A percentile compares a stretch with the other conserved stretches of the same genome.
Evolutionary conservation across 768 basidiomycete genomes (phyloP).

Genomic region (Auricularia cornea): DNA sequence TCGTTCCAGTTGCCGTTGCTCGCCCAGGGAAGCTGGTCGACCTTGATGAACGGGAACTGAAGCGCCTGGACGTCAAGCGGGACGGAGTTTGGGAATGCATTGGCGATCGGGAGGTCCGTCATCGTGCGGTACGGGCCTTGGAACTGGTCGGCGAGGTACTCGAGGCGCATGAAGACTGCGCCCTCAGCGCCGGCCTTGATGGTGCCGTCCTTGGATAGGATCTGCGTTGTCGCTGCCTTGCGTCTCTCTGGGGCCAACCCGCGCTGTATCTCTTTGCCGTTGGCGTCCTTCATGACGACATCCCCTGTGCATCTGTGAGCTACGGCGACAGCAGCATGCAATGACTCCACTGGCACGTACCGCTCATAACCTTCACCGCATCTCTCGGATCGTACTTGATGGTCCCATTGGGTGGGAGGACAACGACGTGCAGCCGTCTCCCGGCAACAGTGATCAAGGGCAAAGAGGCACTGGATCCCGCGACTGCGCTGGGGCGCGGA

Average conservation of each 20-base stretch:
- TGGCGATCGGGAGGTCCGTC: conserved; percentile 13
- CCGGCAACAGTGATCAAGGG: conserved; percentile 14
- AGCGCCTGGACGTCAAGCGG: conserved; percentile 13
- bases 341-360: no score
- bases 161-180: conserved; percentile 10
- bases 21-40: conserved; percentile 20
- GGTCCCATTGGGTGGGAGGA: conserved; percentile 11
- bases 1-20: conserved; percentile 12
- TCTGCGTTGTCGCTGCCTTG: neutral
- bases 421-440: conserved; percentile 13
- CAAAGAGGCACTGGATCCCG: conserved; percentile 5
- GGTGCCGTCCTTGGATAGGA: neutral
- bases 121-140: conserved; percentile 15
- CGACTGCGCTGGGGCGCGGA: conserved; percentile 11
- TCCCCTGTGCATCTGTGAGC: neutral
- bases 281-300: neutral
- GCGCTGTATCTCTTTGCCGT: neutral
- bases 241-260: neutral
- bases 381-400: no score
- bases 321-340: neutral
- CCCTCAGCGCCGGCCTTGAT: conserved; percentile 8
- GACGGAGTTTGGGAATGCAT: conserved; percentile 10
- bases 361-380: no score
- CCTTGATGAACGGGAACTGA: conserved; percentile 19
- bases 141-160: conserved; percentile 6